Evolutionary conservation across 768 basidiomycete genomes (phyloP).

Genomic region (Mycena leptocephala): DNA sequence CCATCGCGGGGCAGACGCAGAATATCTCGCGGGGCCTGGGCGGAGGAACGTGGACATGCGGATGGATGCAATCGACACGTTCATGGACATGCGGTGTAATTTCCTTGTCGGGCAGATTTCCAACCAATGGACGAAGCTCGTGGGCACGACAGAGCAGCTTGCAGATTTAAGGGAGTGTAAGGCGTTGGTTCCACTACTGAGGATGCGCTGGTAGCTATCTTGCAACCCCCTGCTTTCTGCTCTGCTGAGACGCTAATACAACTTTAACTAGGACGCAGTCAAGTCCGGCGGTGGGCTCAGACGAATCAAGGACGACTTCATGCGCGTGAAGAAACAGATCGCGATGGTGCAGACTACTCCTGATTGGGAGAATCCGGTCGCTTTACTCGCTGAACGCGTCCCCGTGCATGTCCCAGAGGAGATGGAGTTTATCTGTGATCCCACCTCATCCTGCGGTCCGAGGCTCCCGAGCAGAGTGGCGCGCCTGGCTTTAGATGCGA

Average conservation of each 20-base stretch:
- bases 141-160: conserved; percentile 18
- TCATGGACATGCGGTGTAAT: conserved; percentile 26
- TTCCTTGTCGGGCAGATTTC: conserved; percentile 31
- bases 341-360: background rate
- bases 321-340: background rate
- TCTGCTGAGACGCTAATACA: background rate
- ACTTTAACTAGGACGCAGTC: conserved; percentile 18
- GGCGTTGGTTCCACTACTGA: conserved; percentile 37
- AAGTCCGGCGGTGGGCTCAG: conserved; percentile 14
- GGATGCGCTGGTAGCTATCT: conserved; percentile 33
- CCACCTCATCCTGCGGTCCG: background rate
- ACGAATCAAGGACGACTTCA: background rate
- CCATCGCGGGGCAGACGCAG: background rate
- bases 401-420: background rate
- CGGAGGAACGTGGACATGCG: conserved; percentile 15
- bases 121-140: conserved; percentile 33
- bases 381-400: background rate
- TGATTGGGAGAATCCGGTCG: conserved; percentile 20
- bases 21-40: background rate
- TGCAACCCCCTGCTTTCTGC: background rate
- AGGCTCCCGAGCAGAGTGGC: background rate
- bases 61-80: conserved; percentile 31
- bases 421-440: conserved; percentile 6
- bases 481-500: background rate
- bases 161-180: conserved; percentile 24